phyloP scores from a whole-genome alignment of 257 asterid species.

The Solanum infundibuliforme region DNA sequence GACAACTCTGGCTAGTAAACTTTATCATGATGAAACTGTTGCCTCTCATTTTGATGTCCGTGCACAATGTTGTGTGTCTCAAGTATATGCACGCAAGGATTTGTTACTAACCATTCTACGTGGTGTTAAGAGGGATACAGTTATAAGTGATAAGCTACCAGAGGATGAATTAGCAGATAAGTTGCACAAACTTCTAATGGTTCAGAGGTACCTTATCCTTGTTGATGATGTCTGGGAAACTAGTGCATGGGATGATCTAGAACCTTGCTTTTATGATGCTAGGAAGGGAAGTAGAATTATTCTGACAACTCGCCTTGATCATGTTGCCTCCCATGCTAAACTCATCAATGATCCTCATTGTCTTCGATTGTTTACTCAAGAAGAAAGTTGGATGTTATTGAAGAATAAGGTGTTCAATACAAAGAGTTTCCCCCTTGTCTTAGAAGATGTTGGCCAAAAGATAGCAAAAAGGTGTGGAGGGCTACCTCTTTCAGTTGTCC shows the following conservation, averaged over 20 bases:
- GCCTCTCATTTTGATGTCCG: constrained; percentile 1
- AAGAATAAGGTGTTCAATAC: neutral
- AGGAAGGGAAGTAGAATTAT: constrained; percentile 22
- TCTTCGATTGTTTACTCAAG: neutral
- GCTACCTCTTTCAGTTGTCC: neutral
- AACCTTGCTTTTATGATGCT: neutral
- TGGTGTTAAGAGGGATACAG: neutral
- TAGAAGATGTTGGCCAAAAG: neutral
- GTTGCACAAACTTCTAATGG: neutral
- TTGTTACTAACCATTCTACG: constrained; percentile 7
- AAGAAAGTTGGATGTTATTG: neutral
- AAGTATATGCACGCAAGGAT: neutral
- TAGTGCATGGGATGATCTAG: constrained; percentile 3
- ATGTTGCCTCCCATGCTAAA: neutral
- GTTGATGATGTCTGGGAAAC: constrained; percentile 35
- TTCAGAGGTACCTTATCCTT: constrained; percentile 17
- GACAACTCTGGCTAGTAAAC: neutral
- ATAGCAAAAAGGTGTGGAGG: neutral
- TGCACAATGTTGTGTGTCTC: constrained; percentile 19
- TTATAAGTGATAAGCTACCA: neutral
- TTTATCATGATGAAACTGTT: neutral
- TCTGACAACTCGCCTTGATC: constrained; percentile 17
- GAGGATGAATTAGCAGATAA: neutral
- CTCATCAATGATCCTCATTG: neutral
- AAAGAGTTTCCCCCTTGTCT: neutral